A percentile compares a stretch with the other conserved stretches of the same genome.
phyloP scores from a whole-genome alignment of 140 eudicot genomes.

The Cichorium intybus region DNA sequence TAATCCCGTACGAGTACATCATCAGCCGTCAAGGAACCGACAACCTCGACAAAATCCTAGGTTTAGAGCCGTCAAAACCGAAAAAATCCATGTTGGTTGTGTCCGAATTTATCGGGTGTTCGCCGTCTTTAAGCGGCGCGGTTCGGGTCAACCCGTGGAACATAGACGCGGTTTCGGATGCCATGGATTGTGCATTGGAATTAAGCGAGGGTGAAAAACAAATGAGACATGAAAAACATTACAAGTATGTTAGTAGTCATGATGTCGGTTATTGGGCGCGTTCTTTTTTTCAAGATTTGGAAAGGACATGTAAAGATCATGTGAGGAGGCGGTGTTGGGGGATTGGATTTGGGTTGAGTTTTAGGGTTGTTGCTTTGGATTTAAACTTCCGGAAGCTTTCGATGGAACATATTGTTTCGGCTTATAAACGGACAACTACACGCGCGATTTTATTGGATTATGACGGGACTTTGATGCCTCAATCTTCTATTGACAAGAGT shows the following conservation, averaged over 20 bases:
- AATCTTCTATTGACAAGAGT: slow-evolving; percentile 66
- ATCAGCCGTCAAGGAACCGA: slow-evolving; percentile 78
- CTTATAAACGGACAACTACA: slow-evolving; percentile 64
- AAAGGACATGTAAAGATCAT: slow-evolving; percentile 79
- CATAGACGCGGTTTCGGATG: slow-evolving; percentile 78
- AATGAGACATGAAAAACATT: slow-evolving; percentile 78
- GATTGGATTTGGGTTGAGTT: slow-evolving; percentile 83
- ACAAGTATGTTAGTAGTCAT: slow-evolving; percentile 79
- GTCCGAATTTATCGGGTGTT: slow-evolving; percentile 86
- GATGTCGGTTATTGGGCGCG: slow-evolving; percentile 92
- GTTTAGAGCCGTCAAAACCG: slow-evolving; percentile 37
- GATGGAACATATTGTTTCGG: slow-evolving; percentile 87
- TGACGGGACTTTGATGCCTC: slow-evolving; percentile 89
- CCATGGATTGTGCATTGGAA: slow-evolving; percentile 75
- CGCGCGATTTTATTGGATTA: slow-evolving; percentile 77
- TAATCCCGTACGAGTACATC: slow-evolving; percentile 79
- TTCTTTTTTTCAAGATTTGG: slow-evolving; percentile 75
- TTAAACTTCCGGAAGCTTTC: slow-evolving; percentile 66
- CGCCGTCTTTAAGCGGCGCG: slow-evolving; percentile 85
- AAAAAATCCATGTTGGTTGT: slow-evolving; percentile 84
- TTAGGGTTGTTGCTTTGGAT: slow-evolving; percentile 83
- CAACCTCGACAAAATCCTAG: slow-evolving; percentile 57
- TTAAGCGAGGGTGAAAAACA: slow-evolving; percentile 77
- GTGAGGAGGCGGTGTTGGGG: slow-evolving; percentile 89
- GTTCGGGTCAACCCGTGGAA: slow-evolving; percentile 91